A percentile compares a stretch with the other conserved stretches of the same genome.
Conservation (phyloP, 495 filamentous ascomycete genomes). For the Penicillium tannophilum region DNA sequence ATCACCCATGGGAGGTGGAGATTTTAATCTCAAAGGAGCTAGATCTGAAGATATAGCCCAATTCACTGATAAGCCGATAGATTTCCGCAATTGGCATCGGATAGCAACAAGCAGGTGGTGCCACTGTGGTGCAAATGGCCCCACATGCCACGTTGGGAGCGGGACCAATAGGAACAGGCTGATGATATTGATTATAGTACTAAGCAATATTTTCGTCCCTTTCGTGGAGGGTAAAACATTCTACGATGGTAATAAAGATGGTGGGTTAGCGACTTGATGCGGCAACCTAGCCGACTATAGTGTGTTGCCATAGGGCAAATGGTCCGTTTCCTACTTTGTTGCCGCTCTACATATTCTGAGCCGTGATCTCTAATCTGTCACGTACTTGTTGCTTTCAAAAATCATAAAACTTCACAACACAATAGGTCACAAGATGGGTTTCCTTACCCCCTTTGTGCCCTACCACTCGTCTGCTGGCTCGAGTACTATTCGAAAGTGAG, state of each 20-base stretch:
- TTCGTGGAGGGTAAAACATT: not conserved
- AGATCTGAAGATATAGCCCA: not conserved
- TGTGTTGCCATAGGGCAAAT: not conserved
- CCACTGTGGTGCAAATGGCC: not conserved
- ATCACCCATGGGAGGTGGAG: not conserved
- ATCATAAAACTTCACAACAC: not conserved
- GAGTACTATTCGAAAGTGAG: not conserved
- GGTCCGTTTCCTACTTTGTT: not conserved
- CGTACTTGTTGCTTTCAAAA: not conserved
- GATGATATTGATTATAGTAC: not conserved
- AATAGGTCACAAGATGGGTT: not conserved
- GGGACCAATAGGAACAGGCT: not conserved
- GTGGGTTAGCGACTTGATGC: not conserved
- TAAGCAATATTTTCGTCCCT: not conserved
- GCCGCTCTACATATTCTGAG: not conserved
- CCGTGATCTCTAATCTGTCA: not conserved
- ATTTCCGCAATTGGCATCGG: not conserved
- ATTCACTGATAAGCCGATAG: no score
- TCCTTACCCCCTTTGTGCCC: not conserved
- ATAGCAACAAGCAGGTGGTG: not conserved
- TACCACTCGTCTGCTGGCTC: not conserved
- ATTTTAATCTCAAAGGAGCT: not conserved
- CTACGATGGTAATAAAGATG: not conserved
- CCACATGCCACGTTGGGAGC: not conserved
- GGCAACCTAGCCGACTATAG: not conserved